These are phyloP conservation scores for Chlorella sp. DNA, from an alignment of 139 green algal species.

Conservation along the genomic window DNA sequence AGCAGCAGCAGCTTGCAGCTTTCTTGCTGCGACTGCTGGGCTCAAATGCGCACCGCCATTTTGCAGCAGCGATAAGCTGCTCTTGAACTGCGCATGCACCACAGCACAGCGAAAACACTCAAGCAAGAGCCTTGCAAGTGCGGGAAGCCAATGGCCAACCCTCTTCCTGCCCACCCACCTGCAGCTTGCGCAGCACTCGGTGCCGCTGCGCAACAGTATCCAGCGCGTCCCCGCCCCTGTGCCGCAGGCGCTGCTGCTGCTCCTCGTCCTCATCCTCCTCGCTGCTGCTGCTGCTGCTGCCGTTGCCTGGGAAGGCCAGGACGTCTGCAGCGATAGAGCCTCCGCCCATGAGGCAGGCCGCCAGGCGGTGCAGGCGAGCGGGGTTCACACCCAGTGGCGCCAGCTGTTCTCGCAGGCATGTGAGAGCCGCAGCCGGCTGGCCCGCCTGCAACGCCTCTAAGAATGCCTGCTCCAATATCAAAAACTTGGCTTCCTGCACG, in stretches of 20 bases:
- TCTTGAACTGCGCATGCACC: too few species aligned
- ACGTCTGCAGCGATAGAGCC: too few species aligned
- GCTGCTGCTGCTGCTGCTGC: background rate
- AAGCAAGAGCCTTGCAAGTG: too few species aligned
- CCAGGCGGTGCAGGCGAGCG: conserved; percentile 62
- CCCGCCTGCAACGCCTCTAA: conserved; percentile 61
- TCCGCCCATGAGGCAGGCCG: conserved; percentile 39
- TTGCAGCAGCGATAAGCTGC: background rate
- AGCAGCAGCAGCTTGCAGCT: background rate
- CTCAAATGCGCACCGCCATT: background rate
- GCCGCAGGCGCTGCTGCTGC: background rate
- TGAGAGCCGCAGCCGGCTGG: conserved; percentile 44
- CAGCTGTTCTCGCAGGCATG: conserved; percentile 51
- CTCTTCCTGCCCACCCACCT: too few species aligned
- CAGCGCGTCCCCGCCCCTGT: background rate
- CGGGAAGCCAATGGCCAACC: too few species aligned
- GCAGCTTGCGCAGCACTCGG: conserved; percentile 6
- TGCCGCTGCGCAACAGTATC: background rate
- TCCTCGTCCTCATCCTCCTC: background rate
- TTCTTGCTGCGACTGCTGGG: background rate
- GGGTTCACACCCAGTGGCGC: conserved; percentile 54
- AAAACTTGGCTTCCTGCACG: conserved; percentile 45
- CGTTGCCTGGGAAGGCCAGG: too few species aligned
- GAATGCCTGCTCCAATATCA: conserved; percentile 77
- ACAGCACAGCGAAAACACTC: too few species aligned